These are phyloP conservation scores for Fagopyrum tataricum DNA, from an alignment of 148 eudicot species.

Conservation along the genomic window DNA sequence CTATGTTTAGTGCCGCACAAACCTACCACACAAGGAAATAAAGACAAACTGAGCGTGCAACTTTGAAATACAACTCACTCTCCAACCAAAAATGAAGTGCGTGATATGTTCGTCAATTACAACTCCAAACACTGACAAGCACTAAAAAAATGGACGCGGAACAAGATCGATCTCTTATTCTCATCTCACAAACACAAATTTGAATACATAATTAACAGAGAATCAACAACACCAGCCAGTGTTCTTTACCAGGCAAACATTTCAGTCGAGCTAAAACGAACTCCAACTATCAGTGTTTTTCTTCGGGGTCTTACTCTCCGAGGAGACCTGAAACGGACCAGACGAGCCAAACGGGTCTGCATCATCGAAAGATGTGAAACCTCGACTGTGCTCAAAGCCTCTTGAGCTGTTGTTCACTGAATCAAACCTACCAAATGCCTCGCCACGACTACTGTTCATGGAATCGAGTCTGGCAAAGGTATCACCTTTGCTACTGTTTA, in stretches of 20 bases:
- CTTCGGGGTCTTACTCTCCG: constrained; percentile 48
- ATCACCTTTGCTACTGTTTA: constrained; percentile 46
- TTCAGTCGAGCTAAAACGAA: constrained; percentile 39
- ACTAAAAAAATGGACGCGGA: background rate
- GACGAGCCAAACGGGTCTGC: constrained; percentile 85
- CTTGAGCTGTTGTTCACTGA: constrained; percentile 63
- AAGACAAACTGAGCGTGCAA: background rate
- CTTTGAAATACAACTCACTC: background rate
- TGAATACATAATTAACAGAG: background rate
- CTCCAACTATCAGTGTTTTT: constrained; percentile 73
- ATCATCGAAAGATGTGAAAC: constrained; percentile 82
- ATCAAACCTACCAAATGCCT: constrained; percentile 65
- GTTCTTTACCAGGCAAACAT: background rate
- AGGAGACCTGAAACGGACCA: constrained; percentile 77
- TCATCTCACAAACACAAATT: background rate
- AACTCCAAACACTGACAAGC: background rate
- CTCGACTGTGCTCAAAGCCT: constrained; percentile 48
- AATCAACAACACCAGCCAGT: background rate
- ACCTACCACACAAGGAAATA: background rate
- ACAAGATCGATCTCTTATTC: constrained; percentile 7
- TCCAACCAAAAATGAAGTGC: background rate
- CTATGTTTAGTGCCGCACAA: background rate
- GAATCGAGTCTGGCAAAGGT: constrained; percentile 48
- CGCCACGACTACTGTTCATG: constrained; percentile 36
- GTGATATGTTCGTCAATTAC: background rate